Conservation (phyloP, 2,329 filamentous ascomycete species). For the Cordyceps pruinosa region DNA sequence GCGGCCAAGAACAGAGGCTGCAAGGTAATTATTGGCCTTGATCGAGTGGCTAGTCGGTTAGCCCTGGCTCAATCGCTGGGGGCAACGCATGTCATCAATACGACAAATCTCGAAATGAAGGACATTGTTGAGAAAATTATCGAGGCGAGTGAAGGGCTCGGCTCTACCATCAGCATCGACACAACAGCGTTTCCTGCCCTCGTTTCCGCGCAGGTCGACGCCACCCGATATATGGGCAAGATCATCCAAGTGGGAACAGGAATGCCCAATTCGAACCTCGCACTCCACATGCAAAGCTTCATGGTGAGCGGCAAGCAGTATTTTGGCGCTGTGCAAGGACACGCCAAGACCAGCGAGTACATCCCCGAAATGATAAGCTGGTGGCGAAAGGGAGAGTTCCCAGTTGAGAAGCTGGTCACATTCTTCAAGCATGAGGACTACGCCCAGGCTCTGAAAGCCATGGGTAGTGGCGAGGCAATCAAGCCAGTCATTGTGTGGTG, state of each 20-base stretch:
- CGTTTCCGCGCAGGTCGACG: constrained; percentile 34
- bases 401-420: constrained; percentile 26
- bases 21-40: constrained; percentile 24
- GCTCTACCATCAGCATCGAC: constrained; percentile 40
- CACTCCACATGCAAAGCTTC: constrained; percentile 36
- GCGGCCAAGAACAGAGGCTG: constrained; percentile 23
- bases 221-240: constrained; percentile 37
- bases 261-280: constrained; percentile 34
- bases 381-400: constrained; percentile 27
- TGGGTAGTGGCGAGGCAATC: constrained; percentile 23
- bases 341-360: constrained; percentile 34
- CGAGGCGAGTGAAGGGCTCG: constrained; percentile 37
- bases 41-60: constrained; percentile 22
- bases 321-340: constrained; percentile 32
- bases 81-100: constrained; percentile 27
- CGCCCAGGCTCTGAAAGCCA: constrained; percentile 24
- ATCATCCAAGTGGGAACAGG: constrained; percentile 44
- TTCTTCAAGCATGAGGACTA: constrained; percentile 26
- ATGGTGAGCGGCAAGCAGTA: constrained; percentile 41
- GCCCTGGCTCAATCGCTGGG: constrained; percentile 25
- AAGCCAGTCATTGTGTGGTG: constrained; percentile 29
- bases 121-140: constrained; percentile 23
- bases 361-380: constrained; percentile 27
- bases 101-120: constrained; percentile 15
- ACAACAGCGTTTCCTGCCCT: constrained; percentile 39